Evolutionary conservation across 1,284 basidiomycete species (phyloP).

Genomic region (Grifola frondosa): DNA sequence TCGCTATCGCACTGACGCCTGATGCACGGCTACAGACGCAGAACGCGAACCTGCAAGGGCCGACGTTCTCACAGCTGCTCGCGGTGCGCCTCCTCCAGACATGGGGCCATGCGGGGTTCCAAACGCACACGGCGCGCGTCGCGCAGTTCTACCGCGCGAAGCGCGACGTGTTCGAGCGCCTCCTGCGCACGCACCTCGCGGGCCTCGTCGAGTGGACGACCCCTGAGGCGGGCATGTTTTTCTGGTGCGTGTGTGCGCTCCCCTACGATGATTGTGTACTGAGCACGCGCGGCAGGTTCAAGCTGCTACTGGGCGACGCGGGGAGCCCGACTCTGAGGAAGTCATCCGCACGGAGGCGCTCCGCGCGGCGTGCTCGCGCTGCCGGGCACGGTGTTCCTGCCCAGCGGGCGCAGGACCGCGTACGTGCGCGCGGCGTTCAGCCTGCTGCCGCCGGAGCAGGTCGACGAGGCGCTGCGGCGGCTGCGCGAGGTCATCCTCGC

Average conservation of each 20-base stretch:
- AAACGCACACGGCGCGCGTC: constrained; percentile 68
- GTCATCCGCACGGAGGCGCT: constrained; percentile 80
- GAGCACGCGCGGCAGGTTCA: constrained; percentile 52
- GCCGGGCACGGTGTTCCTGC: constrained; percentile 80
- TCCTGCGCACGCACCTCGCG: constrained; percentile 72
- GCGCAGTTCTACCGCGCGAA: constrained; percentile 80
- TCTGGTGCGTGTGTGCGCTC: constrained; percentile 60
- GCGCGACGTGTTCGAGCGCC: constrained; percentile 77
- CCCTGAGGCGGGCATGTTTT: constrained; percentile 91
- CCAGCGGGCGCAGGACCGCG: constrained; percentile 62
- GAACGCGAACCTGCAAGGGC: constrained; percentile 70
- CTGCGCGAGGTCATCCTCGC: constrained; percentile 49
- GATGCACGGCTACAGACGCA: constrained; percentile 14
- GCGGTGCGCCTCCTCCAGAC: constrained; percentile 66
- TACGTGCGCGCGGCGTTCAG: constrained; percentile 85
- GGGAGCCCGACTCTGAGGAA: constrained; percentile 70
- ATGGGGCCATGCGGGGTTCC: constrained; percentile 82
- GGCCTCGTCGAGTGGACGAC: constrained; percentile 81
- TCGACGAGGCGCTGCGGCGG: constrained; percentile 74
- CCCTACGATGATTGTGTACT: constrained; percentile 11
- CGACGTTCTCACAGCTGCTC: constrained; percentile 78
- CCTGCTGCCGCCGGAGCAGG: constrained; percentile 64
- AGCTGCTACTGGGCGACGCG: constrained; percentile 50
- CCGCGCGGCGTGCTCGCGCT: constrained; percentile 83
- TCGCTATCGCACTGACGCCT: background rate